Conservation (phyloP, 2,329 filamentous ascomycete genomes). For the Daldinia sp. region DNA sequence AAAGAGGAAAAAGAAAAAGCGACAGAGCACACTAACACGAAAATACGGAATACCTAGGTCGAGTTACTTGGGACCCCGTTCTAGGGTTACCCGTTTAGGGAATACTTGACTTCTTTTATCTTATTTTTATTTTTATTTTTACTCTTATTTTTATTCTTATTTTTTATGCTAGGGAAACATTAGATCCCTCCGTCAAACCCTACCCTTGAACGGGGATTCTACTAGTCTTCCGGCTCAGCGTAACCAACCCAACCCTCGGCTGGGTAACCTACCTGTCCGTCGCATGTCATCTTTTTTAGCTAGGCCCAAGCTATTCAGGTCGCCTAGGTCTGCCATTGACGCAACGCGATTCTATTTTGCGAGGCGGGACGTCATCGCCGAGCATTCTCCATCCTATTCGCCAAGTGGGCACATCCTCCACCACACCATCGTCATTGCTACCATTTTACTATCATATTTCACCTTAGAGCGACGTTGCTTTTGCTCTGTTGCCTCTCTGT, state of each 20-base stretch:
- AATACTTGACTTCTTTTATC: too few species aligned
- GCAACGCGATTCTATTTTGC: constrained; percentile 37
- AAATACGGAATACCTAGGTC: constrained; percentile 3
- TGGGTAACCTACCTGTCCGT: constrained; percentile 17
- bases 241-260: constrained; percentile 23
- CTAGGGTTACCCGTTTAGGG: not conserved
- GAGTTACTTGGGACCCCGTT: not conserved
- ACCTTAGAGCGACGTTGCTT: constrained; percentile 12
- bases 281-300: not conserved
- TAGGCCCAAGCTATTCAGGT: constrained; percentile 6
- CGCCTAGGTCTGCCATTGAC: constrained; percentile 24
- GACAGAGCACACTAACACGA: constrained; percentile 9
- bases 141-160: too few species aligned
- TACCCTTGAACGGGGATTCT: constrained; percentile 15
- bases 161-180: constrained; percentile 14
- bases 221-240: constrained; percentile 28
- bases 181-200: constrained; percentile 9
- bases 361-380: constrained; percentile 36
- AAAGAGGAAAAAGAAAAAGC: too few species aligned
- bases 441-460: constrained; percentile 23
- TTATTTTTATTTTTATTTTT: too few species aligned
- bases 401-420: constrained; percentile 21
- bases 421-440: constrained; percentile 30
- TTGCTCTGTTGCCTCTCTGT: not conserved
- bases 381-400: constrained; percentile 20